Base-by-base conservation (phyloP, 2,329 filamentous ascomycete species). In the Fusarium gaditjirri region DNA sequence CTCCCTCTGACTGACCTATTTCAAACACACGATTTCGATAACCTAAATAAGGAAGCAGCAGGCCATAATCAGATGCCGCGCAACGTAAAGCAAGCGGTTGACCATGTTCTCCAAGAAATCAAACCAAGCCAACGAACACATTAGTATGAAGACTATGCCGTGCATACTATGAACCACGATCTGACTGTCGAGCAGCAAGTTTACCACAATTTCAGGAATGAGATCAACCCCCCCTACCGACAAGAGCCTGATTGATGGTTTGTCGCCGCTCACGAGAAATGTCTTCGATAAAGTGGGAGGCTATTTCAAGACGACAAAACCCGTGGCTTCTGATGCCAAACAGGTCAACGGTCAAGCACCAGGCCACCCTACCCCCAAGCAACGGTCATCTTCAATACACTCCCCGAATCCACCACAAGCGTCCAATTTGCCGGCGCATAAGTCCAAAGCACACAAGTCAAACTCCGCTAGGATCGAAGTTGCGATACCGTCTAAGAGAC, bases 51-150 rank as follows among this genome's bases (percentile, higher is more conserved):
- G 71, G 93, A 95, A 79, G 90, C 91, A 65, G 82, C 85, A 43
- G 87, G 84, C 68, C 83, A 88, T 29, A 84, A 86, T 52, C 86
- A 88, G 46, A 86, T 86, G 35, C 91, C 92, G 25, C 88, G 89
- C 78, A 88, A 90, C 71, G 84, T 95, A 50, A 91, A 93, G 74
- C 90, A 91, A 74, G 92, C 91, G 16, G 86, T 95, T 49, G 88
- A 92, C 75, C 91, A 95, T 79, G 85, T 98, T 35, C 89, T 93
- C 63, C 90, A 91, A 70, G 87, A 97, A 43, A 81, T 98, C 61
- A 90, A 91, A 77, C 88, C 90, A 4, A 88, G 91, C n/a, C 90
- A 91, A 68, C 84, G 93, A 70, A 91, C 92, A 14, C 84, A 92
- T 76, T 93, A 89, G 92, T 93, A 82, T 79, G 85, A 77, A 27